Evolutionary conservation across 495 filamentous ascomycete species (phyloP), one percentile per base, ranked within the genome.

Genomic region (Venustampulla echinocandica): DNA sequence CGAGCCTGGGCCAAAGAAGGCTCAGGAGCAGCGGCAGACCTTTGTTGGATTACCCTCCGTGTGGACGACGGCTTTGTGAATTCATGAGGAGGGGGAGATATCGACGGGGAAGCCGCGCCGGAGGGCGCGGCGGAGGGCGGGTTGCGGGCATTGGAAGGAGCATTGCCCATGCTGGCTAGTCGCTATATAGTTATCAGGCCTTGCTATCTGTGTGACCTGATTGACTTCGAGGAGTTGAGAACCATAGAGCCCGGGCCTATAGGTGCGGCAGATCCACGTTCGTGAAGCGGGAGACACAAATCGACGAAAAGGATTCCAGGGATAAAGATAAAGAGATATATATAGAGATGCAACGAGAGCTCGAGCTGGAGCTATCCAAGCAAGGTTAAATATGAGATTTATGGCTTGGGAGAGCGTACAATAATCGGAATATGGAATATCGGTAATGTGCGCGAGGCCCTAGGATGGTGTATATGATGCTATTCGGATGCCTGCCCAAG

Each of bases 1-100:
- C 71, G 71, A 42, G 71, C 74, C 56, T 75, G 71, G 39, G 70
- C 67, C 51, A 69, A 60, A 42, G 72, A 76, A 17, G 70, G 63
- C 58, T 76, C 71, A 44, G 71, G 71, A 21, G 73, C 70, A 36
- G 70, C 72, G 54, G 71, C 65, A 50, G 64, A 61, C 51, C 70
- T 60, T 53, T 63, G 62, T 39, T 57, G 59, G 33, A 59, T 51
- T 22, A 52, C 54, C 20, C 53, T 39, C 18, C 50, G 55, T 18
- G 53, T 41, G 10, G 54, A 54, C 13, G 42, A 40, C 20, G 49
- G 24, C 33, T 51, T 54, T 50, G 49, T n/a, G 25, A 65, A 61
- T 32, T 64, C 67, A 57, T 60, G 62, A 38, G 35, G 58, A 21
- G 53, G 45, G 32, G 28, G 37, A 7, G 57, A 43, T 32, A 57